phyloP scores from a whole-genome alignment of 352 stramenopile species.

The Pilasporangium apinafurcum region DNA sequence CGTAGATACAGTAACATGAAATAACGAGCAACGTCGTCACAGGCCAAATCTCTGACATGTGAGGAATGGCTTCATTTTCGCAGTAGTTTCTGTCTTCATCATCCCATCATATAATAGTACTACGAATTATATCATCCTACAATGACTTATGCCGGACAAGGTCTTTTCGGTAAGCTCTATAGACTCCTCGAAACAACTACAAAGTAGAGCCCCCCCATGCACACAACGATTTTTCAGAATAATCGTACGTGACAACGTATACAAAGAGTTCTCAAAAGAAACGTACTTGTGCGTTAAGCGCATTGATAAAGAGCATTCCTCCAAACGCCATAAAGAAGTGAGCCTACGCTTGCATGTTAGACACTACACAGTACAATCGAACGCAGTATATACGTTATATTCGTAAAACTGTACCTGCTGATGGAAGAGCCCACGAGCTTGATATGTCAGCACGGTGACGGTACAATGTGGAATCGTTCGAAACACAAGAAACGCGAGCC shows the following conservation, averaged over 20 bases:
- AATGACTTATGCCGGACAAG: too few relatives aligned
- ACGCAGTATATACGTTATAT: background rate
- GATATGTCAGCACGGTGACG: constrained; percentile 42
- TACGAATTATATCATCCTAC: too few relatives aligned
- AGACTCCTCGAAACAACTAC: constrained; percentile 54
- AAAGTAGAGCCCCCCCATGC: background rate
- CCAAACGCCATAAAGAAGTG: constrained; percentile 72
- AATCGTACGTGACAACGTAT: background rate
- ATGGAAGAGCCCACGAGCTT: constrained; percentile 27
- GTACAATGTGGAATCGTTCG: constrained; percentile 35
- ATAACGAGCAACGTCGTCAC: too few relatives aligned
- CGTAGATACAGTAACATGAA: too few relatives aligned
- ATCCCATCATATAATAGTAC: too few relatives aligned
- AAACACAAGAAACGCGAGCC: constrained; percentile 35
- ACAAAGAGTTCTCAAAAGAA: background rate
- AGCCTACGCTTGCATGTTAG: constrained; percentile 9
- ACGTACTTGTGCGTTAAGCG: constrained; percentile 52
- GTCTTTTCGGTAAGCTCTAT: constrained; percentile 50
- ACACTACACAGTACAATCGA: background rate
- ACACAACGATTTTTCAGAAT: background rate
- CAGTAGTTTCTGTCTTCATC: too few relatives aligned
- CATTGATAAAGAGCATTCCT: constrained; percentile 71
- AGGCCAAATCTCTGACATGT: too few relatives aligned
- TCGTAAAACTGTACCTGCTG: too few relatives aligned
- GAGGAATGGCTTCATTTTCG: too few relatives aligned